Conservation (phyloP, 805 yeast genomes). For the Torulaspora indica region DNA sequence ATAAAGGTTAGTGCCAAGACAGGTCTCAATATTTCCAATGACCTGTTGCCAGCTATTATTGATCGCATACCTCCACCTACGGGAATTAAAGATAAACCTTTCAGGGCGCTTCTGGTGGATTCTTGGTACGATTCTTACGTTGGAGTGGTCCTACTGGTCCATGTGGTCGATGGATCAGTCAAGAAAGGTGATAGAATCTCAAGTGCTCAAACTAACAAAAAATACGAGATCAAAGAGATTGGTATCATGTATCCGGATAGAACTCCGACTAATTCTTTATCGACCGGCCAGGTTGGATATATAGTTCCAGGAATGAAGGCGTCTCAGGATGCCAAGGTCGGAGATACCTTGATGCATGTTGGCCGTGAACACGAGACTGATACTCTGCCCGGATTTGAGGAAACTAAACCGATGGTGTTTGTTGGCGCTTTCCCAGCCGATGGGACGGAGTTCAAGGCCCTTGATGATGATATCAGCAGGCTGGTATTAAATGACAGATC, state of each 20-base stretch:
- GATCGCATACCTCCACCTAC: slow-evolving; percentile 76
- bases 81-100: slow-evolving; percentile 58
- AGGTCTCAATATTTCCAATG: slow-evolving; percentile 65
- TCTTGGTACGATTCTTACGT: slow-evolving; percentile 94
- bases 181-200: slow-evolving; percentile 68
- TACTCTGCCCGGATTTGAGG: slow-evolving; percentile 92
- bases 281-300: slow-evolving; percentile 93
- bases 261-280: slow-evolving; percentile 54
- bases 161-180: slow-evolving; percentile 78
- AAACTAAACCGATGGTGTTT: slow-evolving; percentile 96
- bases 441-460: slow-evolving; percentile 78
- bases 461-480: slow-evolving; percentile 87
- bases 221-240: slow-evolving; percentile 84
- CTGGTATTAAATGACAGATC: slow-evolving; percentile 88
- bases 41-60: slow-evolving; percentile 75
- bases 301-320: slow-evolving; percentile 92
- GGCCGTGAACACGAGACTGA: slow-evolving; percentile 54
- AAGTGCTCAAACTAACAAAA: slow-evolving; percentile 70
- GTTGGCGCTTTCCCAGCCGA: slow-evolving; percentile 98
- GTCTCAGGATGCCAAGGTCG: slow-evolving; percentile 79
- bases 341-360: slow-evolving; percentile 76
- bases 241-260: slow-evolving; percentile 96
- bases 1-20: slow-evolving; percentile 89
- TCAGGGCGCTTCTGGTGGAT: slow-evolving; percentile 64
- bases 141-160: slow-evolving; percentile 83